Base-by-base conservation (phyloP, 805 yeast genomes). In the Lachancea thermotolerans region DNA sequence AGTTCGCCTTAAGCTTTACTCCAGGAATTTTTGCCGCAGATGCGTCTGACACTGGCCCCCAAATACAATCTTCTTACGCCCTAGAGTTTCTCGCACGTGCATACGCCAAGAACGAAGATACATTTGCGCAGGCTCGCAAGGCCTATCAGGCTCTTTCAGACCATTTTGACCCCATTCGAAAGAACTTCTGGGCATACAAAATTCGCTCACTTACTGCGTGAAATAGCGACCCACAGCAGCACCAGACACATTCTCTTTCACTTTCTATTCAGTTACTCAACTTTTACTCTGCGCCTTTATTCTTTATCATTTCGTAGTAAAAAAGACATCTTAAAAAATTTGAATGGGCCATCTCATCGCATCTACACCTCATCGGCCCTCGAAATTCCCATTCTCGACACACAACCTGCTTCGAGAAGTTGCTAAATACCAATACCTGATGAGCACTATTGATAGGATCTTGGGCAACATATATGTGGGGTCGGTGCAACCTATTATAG, bases 391-490 rank as follows among this genome's bases (percentile, higher is more conserved):
- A 21, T 21, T 4, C 25, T 21, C 6, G 7, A 21, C 25, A 7
- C 25, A 4, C 6, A 21, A 21, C 7, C 7, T 21, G 25, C 25
- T 21, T 21, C 7, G 7, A 21, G 6, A 21, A 21, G 25, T 21
- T 7, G 25, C 25, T 21, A 4, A 4, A 21, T 10, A 35, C 37
- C 17, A 4, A 4, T 35, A 4, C n/a, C 17, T 6, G n/a, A 41
- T 41, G 44, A 15, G 35, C n/a, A 40, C 28, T 1, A 15, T 44
- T 2, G 47, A 44, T 30, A 71, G 95, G 56, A 74, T 89, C n/a
- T 64, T 86, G n/a, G 95, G 95, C 21, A 81, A 82, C 8, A 73
- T 91, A 1, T 85, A 80, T 64, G 64, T 91, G 12, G 89, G 96
- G 4, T 78, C 93, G 0, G 68, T 82, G 16, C 77, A 75, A 41